These are phyloP conservation scores for Penicillium sp. DNA, from an alignment of 2,329 filamentous ascomycete genomes.

Conservation along the genomic window DNA sequence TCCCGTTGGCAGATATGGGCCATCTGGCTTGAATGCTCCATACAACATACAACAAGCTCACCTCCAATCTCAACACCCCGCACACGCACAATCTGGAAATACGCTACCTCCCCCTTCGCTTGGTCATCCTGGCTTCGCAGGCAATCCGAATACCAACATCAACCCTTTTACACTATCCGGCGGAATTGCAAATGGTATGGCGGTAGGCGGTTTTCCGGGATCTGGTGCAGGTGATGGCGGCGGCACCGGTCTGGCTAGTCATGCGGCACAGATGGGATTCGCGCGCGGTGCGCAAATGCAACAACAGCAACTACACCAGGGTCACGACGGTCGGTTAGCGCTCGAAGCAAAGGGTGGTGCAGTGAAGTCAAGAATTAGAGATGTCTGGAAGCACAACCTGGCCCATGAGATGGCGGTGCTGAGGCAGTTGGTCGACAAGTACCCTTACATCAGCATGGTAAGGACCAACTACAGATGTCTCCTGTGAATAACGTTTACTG, in stretches of 20 bases:
- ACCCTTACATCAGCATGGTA: slow-evolving; percentile 97
- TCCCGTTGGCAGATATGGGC: slow-evolving; percentile 58
- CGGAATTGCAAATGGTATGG: slow-evolving; percentile 55
- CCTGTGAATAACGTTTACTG: slow-evolving; percentile 2
- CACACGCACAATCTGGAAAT: slow-evolving; percentile 47
- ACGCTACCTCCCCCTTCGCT: slow-evolving; percentile 58
- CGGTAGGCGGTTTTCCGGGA: slow-evolving; percentile 56
- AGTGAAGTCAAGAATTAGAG: slow-evolving; percentile 78
- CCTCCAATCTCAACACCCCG: slow-evolving; percentile 41
- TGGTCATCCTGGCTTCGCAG: slow-evolving; percentile 67
- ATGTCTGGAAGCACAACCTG: slow-evolving; percentile 93
- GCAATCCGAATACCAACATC: slow-evolving; percentile 64
- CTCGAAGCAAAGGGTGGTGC: slow-evolving; percentile 58
- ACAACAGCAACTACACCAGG: slow-evolving; percentile 53
- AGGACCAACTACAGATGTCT: slow-evolving; percentile 34
- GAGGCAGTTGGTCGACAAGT: slow-evolving; percentile 80
- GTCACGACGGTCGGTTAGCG: slow-evolving; percentile 54
- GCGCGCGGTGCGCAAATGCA: slow-evolving; percentile 69
- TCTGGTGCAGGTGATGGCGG: slow-evolving; percentile 57
- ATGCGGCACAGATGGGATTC: slow-evolving; percentile 86
- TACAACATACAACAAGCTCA: slow-evolving; percentile 54
- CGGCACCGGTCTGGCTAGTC: slow-evolving; percentile 74
- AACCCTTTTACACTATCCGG: slow-evolving; percentile 62
- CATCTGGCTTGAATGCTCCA: slow-evolving; percentile 58
- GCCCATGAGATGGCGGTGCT: slow-evolving; percentile 86